These are phyloP conservation scores for Pestalotiopsis sp. DNA, from an alignment of 2,329 filamentous ascomycete species.

Conservation along the genomic window DNA sequence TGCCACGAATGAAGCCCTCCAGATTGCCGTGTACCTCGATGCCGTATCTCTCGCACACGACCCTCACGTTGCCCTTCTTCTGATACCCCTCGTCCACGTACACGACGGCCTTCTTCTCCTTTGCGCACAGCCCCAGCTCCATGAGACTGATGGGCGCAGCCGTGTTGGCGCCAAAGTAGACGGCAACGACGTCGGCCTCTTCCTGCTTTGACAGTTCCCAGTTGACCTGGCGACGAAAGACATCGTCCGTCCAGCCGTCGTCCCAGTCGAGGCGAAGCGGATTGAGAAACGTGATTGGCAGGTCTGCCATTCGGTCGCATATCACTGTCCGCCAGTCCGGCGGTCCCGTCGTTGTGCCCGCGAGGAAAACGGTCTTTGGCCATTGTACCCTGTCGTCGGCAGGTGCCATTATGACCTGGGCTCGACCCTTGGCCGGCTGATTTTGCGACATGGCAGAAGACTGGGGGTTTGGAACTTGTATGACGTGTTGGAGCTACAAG, in stretches of 20 bases:
- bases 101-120: constrained; percentile 50
- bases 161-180: constrained; percentile 58
- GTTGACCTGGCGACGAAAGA: constrained; percentile 56
- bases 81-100: constrained; percentile 52
- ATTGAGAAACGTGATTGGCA: constrained; percentile 58
- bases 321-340: constrained; percentile 56
- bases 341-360: constrained; percentile 53
- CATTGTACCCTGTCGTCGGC: constrained; percentile 17
- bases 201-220: constrained; percentile 66
- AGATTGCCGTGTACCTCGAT: constrained; percentile 46
- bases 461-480: background rate
- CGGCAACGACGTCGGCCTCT: constrained; percentile 52
- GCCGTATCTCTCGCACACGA: constrained; percentile 53
- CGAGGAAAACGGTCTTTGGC: constrained; percentile 53
- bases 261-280: constrained; percentile 62
- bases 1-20: constrained; percentile 39
- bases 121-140: constrained; percentile 59
- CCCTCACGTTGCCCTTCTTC: constrained; percentile 63
- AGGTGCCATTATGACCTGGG: constrained; percentile 35
- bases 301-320: constrained; percentile 38
- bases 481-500: too few species aligned
- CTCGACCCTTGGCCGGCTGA: background rate
- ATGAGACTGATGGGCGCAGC: constrained; percentile 60
- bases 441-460: background rate
- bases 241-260: constrained; percentile 49